These are phyloP conservation scores for Kodamaea kaohsiungensis DNA, from an alignment of 805 yeast genomes.

Conservation along the genomic window DNA sequence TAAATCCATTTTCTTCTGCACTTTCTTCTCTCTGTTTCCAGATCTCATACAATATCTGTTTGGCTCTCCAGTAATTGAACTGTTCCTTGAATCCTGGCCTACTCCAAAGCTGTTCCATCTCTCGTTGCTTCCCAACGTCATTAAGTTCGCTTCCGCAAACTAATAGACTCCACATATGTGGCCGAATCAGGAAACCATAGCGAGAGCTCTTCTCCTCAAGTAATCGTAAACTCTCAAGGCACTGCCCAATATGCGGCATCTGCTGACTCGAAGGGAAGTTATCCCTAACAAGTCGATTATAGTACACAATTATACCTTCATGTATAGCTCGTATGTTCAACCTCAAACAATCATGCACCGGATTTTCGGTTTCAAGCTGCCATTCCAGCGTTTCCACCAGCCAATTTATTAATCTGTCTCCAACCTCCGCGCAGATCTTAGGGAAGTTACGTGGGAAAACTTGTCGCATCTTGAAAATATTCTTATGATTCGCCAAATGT, in stretches of 20 bases:
- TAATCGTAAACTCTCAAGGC: slow-evolving; percentile 3
- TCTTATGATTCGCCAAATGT: slow-evolving; percentile 52
- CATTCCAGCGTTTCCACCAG: slow-evolving; percentile 36
- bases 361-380: slow-evolving; percentile 29
- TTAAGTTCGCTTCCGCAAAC: slow-evolving; percentile 37
- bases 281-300: slow-evolving; percentile 44
- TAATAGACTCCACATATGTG: slow-evolving; percentile 51
- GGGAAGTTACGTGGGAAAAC: slow-evolving; percentile 57
- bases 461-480: slow-evolving; percentile 40
- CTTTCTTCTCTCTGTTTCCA: slow-evolving; percentile 43
- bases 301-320: slow-evolving; percentile 45
- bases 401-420: slow-evolving; percentile 52
- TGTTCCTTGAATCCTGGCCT: slow-evolving; percentile 22
- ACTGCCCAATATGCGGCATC: slow-evolving; percentile 2
- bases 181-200: slow-evolving; percentile 22
- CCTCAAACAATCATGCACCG: slow-evolving; percentile 42
- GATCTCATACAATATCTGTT: slow-evolving; percentile 53
- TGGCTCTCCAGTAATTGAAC: slow-evolving; percentile 53
- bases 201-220: background rate
- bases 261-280: slow-evolving; percentile 2
- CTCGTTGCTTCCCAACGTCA: slow-evolving; percentile 22
- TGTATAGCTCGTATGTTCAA: slow-evolving; percentile 42
- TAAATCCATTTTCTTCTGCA: slow-evolving; percentile 45
- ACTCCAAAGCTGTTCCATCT: slow-evolving; percentile 31
- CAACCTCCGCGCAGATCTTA: slow-evolving; percentile 53